These are phyloP conservation scores for Parafenestella ontariensis DNA, from an alignment of 2,329 filamentous ascomycete species.

Conservation along the genomic window DNA sequence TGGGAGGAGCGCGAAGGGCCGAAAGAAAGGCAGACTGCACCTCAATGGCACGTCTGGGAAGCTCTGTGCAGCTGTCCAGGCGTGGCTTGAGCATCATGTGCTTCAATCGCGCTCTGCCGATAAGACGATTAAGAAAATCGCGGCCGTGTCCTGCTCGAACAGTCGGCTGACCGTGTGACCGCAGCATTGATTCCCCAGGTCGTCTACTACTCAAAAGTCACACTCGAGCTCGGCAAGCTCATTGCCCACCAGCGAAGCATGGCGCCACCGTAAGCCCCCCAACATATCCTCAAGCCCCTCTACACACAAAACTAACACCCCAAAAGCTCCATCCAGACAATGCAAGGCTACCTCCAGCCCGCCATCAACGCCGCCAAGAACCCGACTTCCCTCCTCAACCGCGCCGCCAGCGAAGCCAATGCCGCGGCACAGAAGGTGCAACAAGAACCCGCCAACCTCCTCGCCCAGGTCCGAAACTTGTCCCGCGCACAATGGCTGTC, in stretches of 20 bases:
- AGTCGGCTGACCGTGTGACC: constrained; percentile 22
- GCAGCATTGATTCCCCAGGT: constrained; percentile 84
- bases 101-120: constrained; percentile 1
- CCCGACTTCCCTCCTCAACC: constrained; percentile 66
- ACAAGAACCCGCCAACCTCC: constrained; percentile 59
- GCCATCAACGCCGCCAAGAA: constrained; percentile 74
- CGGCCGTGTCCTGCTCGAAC: background rate
- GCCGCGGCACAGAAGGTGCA: constrained; percentile 50
- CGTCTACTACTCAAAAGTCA: constrained; percentile 91
- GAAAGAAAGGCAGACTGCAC: background rate
- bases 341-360: constrained; percentile 86
- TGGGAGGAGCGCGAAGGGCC: background rate
- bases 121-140: background rate
- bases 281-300: background rate
- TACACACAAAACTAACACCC: constrained; percentile 23
- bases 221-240: constrained; percentile 84
- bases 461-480: constrained; percentile 71
- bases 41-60: constrained; percentile 24
- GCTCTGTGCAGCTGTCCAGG: constrained; percentile 20
- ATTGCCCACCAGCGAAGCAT: constrained; percentile 90
- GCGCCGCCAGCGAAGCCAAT: constrained; percentile 47
- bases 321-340: constrained; percentile 74
- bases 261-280: constrained; percentile 81
- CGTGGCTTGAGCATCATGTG: constrained; percentile 2
- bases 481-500: constrained; percentile 73